Evolutionary conservation across 148 eudicot species (phyloP).

Genomic region (Chenopodium formosanum): DNA sequence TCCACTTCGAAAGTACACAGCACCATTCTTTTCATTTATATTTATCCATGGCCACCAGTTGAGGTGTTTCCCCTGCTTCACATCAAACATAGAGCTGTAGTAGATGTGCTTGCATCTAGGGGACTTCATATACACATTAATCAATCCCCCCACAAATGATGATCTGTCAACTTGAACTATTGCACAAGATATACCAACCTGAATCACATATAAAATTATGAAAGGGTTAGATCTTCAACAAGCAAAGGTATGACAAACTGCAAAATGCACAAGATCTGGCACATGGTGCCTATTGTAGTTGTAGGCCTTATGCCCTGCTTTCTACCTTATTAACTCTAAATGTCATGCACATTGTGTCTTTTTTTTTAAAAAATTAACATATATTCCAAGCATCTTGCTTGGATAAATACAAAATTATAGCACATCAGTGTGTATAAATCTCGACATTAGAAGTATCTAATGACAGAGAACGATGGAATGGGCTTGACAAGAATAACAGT

Average conservation of each 20-base stretch:
- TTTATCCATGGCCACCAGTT: neutral
- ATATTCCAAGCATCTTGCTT: too few species aligned
- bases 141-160: neutral
- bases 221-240: neutral
- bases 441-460: neutral
- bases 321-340: neutral
- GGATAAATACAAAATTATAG: neutral
- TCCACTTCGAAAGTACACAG: neutral
- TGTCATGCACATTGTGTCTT: neutral
- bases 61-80: neutral
- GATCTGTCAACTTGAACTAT: neutral
- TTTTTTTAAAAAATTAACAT: too few species aligned
- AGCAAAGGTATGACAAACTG: neutral
- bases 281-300: neutral
- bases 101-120: neutral
- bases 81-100: neutral
- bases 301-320: neutral
- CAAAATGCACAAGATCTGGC: neutral
- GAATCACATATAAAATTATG: neutral
- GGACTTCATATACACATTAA: constrained; percentile 3
- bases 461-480: neutral
- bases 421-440: neutral
- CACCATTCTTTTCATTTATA: neutral
- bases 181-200: constrained; percentile 12
- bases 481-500: neutral